Evolutionary conservation across 345 rosid genomes (phyloP).

Genomic region (Bruguiera parviflora): DNA sequence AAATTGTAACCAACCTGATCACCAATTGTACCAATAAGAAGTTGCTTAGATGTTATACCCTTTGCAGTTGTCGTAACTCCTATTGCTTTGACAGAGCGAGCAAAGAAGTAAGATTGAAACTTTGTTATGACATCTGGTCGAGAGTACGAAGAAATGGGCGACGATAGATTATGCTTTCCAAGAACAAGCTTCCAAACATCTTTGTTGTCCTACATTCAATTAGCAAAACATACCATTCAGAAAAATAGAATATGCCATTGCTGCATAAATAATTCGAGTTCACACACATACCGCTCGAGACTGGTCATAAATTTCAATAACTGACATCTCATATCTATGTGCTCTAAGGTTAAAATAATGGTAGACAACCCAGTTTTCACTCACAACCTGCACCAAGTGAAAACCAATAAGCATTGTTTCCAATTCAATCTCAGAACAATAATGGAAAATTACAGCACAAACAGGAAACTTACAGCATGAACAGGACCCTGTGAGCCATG

Average conservation of each 20-base stretch:
- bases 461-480: conserved; percentile 61
- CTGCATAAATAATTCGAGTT: background rate
- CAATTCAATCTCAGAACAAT: background rate
- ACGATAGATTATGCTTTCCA: conserved; percentile 94
- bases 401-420: conserved; percentile 23
- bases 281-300: conserved; percentile 79
- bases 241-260: background rate
- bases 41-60: conserved; percentile 98
- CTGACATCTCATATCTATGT: conserved; percentile 95
- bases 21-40: conserved; percentile 87
- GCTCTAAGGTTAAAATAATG: conserved; percentile 98
- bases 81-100: conserved; percentile 83
- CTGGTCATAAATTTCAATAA: conserved; percentile 89
- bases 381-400: conserved; percentile 61
- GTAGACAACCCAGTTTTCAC: conserved; percentile 98
- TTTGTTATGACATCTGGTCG: conserved; percentile 81
- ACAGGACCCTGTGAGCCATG: conserved; percentile 95
- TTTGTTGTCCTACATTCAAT: conserved; percentile 77
- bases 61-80: conserved; percentile 89
- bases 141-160: conserved; percentile 77
- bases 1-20: conserved; percentile 59
- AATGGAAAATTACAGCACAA: conserved; percentile 3
- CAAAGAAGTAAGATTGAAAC: conserved; percentile 90
- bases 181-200: conserved; percentile 87
- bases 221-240: conserved; percentile 13